These are phyloP conservation scores for Hirsutella rhossiliensis DNA, from an alignment of 2,329 filamentous ascomycete species.

Conservation along the genomic window DNA sequence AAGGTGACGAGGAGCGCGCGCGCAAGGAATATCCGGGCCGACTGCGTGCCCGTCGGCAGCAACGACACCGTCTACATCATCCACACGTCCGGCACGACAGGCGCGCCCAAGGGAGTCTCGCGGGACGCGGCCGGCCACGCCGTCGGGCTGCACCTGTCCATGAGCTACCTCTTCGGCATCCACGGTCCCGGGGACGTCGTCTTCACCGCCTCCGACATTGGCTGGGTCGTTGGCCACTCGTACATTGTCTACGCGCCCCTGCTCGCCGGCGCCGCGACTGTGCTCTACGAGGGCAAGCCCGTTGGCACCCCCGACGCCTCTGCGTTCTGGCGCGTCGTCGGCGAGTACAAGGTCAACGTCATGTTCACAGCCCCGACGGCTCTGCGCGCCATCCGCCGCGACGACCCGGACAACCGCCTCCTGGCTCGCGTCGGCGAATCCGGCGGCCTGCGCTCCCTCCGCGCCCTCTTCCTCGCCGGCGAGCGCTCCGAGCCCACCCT, in stretches of 20 bases:
- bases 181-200: constrained; percentile 69
- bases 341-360: constrained; percentile 74
- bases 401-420: constrained; percentile 63
- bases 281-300: constrained; percentile 91
- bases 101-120: constrained; percentile 70
- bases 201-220: constrained; percentile 72
- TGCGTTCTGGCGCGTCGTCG: constrained; percentile 77
- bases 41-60: constrained; percentile 65
- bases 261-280: constrained; percentile 70
- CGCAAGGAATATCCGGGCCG: constrained; percentile 54
- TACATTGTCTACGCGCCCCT: constrained; percentile 88
- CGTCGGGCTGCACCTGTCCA: constrained; percentile 71
- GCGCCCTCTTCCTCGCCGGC: constrained; percentile 73
- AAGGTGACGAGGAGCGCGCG: constrained; percentile 58
- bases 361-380: constrained; percentile 84
- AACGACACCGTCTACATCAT: constrained; percentile 81
- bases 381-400: constrained; percentile 73
- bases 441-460: constrained; percentile 60
- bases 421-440: constrained; percentile 51
- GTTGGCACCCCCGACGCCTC: constrained; percentile 79
- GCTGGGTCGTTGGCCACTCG: constrained; percentile 60
- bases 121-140: constrained; percentile 78
- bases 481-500: constrained; percentile 84
- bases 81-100: constrained; percentile 77
- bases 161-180: constrained; percentile 73